Evolutionary conservation across 805 yeast genomes (phyloP).

Genomic region (Cyberlindnera mycetangii): DNA sequence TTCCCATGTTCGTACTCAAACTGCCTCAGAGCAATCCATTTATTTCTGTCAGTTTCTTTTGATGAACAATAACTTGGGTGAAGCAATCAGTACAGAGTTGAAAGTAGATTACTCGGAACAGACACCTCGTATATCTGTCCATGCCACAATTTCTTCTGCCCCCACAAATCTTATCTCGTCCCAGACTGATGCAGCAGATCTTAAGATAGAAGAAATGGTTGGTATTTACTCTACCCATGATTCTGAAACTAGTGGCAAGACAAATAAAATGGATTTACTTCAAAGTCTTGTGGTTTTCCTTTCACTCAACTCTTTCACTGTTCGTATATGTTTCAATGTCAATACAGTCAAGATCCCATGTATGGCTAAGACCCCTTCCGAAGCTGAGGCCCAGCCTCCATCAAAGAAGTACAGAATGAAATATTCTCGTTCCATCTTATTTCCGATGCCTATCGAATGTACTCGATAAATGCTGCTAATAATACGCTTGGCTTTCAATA

Average conservation of each 20-base stretch:
- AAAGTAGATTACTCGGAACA: neutral
- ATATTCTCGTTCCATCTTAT: constrained; percentile 7
- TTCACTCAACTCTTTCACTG: neutral
- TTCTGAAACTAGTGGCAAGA: no score
- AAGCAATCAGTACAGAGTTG: neutral
- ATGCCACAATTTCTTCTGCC: neutral
- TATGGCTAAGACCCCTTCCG: neutral
- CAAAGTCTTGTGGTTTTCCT: constrained; percentile 1
- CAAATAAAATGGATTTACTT: neutral
- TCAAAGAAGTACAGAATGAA: constrained; percentile 1
- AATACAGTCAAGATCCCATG: neutral
- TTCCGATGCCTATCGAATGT: constrained; percentile 5
- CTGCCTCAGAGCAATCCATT: neutral
- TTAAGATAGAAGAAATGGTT: constrained; percentile 1
- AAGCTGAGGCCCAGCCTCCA: neutral
- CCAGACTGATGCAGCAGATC: neutral
- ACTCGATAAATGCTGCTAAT: no score
- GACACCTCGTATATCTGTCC: neutral
- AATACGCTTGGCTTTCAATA: neutral
- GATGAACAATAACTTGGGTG: neutral
- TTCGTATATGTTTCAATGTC: constrained; percentile 4
- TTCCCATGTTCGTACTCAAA: neutral
- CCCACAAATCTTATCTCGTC: neutral
- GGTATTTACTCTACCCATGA: neutral
- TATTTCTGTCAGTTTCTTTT: constrained; percentile 1